Percentiles rank a stretch among this genome's conserved stretches.
Conservation (phyloP, 805 yeast species). For the Schwanniomyces pseudopolymorphus region DNA sequence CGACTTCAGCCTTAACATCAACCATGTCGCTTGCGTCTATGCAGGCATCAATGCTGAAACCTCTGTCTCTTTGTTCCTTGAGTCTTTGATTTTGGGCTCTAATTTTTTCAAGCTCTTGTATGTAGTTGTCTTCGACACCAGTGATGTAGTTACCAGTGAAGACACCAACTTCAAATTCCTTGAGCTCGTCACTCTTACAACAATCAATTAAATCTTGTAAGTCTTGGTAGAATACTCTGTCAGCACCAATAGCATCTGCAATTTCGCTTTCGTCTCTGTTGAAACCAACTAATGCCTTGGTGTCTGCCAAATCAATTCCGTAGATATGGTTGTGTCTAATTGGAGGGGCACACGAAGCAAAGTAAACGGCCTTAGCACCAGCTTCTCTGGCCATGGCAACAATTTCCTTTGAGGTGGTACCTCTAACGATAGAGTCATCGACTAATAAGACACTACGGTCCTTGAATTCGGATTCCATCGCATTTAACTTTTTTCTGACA, state of each 20-base stretch:
- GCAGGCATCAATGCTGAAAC: slow-evolving; percentile 42
- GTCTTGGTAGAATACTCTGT: slow-evolving; percentile 84
- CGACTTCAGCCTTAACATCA: slow-evolving; percentile 78
- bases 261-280: slow-evolving; percentile 73
- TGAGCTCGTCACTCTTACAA: slow-evolving; percentile 54
- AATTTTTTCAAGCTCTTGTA: slow-evolving; percentile 76
- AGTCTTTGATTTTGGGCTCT: slow-evolving; percentile 72
- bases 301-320: slow-evolving; percentile 96
- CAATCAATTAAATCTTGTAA: slow-evolving; percentile 81
- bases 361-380: slow-evolving; percentile 91
- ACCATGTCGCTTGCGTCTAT: slow-evolving; percentile 44
- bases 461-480: slow-evolving; percentile 90
- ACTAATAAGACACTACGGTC: slow-evolving; percentile 85
- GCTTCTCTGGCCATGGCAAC: slow-evolving; percentile 99
- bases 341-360: slow-evolving; percentile 98
- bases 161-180: slow-evolving; percentile 90
- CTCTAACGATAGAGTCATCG: slow-evolving; percentile 96
- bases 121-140: slow-evolving; percentile 84
- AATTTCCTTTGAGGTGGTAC: slow-evolving; percentile 95
- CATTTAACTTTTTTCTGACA: slow-evolving; percentile 91
- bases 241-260: slow-evolving; percentile 81
- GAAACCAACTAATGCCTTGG: slow-evolving; percentile 89
- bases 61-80: slow-evolving; percentile 37
- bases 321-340: slow-evolving; percentile 93
- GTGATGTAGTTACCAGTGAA: slow-evolving; percentile 93